Evolutionary conservation across 2,329 filamentous ascomycete genomes (phyloP).

Genomic region (Calonectria hawksworthii): DNA sequence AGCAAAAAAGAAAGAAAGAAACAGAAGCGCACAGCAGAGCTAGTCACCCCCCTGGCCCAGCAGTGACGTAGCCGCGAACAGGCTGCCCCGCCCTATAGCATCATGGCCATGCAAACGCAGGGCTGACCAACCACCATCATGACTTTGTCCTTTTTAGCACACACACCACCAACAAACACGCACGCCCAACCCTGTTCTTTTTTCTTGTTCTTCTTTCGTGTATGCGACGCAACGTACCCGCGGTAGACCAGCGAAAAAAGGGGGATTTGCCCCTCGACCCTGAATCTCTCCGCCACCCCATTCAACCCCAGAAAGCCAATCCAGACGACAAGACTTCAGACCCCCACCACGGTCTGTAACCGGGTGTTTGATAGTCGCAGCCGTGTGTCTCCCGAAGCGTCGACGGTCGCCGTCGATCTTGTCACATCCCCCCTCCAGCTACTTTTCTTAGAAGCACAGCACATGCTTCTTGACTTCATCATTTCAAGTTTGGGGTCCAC

Average conservation of each 20-base stretch:
- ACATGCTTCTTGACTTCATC: constrained; percentile 41
- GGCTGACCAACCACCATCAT: constrained; percentile 25
- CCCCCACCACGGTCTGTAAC: neutral
- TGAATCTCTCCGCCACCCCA: constrained; percentile 2
- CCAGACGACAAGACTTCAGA: neutral
- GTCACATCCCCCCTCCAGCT: neutral
- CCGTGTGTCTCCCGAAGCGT: neutral
- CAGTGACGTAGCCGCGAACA: constrained; percentile 30
- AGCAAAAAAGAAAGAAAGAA: neutral
- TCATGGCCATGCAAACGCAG: constrained; percentile 22
- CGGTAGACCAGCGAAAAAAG: neutral
- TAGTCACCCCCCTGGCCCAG: neutral
- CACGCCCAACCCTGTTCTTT: neutral
- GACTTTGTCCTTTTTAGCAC: neutral
- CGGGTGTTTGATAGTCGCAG: constrained; percentile 1
- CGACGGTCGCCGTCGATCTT: neutral
- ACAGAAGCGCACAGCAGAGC: neutral
- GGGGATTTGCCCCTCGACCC: neutral
- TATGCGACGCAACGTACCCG: neutral
- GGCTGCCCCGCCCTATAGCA: constrained; percentile 19
- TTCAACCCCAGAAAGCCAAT: constrained; percentile 2
- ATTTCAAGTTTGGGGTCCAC: constrained; percentile 20
- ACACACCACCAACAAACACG: neutral
- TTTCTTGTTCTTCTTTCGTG: neutral
- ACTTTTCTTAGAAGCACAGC: constrained; percentile 20